Percentiles rank a stretch among this genome's conserved stretches.
Conservation (phyloP, 108 stramenopile species). For the Cylindrotheca closterium region DNA sequence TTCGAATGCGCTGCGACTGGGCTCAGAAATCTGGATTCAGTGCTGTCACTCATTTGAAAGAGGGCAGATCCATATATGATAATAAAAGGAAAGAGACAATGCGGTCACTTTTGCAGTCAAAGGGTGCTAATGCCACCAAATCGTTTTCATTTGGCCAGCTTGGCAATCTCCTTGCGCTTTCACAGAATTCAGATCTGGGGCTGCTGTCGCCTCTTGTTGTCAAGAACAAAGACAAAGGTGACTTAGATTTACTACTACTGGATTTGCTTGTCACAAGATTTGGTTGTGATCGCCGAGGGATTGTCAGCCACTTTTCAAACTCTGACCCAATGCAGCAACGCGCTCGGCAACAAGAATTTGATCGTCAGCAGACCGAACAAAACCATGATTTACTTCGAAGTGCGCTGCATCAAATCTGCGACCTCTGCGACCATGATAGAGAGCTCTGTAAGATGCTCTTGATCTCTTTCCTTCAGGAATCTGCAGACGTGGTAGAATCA, state of each 20-base stretch:
- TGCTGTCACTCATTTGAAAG: conserved; percentile 32
- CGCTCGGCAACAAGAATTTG: neutral
- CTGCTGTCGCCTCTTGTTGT: too few relatives aligned
- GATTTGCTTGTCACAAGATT: conserved; percentile 17
- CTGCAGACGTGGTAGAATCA: conserved; percentile 17
- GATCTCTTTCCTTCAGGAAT: conserved; percentile 22
- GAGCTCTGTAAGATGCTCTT: conserved; percentile 11
- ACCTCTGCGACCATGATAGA: neutral
- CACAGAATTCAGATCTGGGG: neutral
- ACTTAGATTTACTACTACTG: neutral
- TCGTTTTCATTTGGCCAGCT: neutral
- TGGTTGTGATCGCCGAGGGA: conserved; percentile 26
- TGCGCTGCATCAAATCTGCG: conserved; percentile 8
- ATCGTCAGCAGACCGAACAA: neutral
- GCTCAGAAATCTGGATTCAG: conserved; percentile 25
- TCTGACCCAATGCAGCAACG: neutral
- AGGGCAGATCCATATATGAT: neutral
- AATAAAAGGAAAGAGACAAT: neutral
- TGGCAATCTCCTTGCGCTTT: neutral
- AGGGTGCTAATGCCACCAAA: conserved; percentile 1
- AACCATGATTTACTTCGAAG: conserved; percentile 2
- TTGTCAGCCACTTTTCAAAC: neutral
- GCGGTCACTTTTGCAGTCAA: too few relatives aligned
- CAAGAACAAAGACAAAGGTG: conserved; percentile 28
- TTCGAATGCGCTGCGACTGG: conserved; percentile 29